Percentiles rank a stretch among this genome's conserved stretches.
phyloP scores from a whole-genome alignment of 495 filamentous ascomycete species.

The Aspergillus steynii region DNA sequence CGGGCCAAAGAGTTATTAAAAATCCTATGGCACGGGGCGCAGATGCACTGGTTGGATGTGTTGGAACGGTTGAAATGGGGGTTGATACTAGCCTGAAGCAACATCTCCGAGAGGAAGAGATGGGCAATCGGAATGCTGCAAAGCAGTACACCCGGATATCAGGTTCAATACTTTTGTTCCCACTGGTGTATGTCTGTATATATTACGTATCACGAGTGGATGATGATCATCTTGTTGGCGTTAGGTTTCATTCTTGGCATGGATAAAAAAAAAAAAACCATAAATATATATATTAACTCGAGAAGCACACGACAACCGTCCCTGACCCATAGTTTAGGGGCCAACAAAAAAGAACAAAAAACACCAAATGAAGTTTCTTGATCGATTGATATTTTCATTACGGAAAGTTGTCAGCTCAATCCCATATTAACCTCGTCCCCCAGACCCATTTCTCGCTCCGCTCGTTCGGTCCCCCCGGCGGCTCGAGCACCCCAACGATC shows the following conservation, averaged over 20 bases:
- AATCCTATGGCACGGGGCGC: slow-evolving; percentile 33
- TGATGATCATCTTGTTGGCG: not conserved
- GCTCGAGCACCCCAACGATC: slow-evolving; percentile 46
- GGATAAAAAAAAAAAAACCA: not conserved
- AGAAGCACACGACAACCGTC: no score
- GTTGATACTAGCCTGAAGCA: slow-evolving; percentile 34
- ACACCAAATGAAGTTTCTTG: not conserved
- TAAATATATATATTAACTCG: not conserved
- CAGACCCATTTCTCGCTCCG: slow-evolving; percentile 46
- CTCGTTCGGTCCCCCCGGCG: slow-evolving; percentile 41
- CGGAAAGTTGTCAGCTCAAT: slow-evolving; percentile 39
- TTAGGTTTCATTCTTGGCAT: not conserved
- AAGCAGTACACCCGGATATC: no score
- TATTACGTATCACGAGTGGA: not conserved
- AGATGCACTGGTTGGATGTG: slow-evolving; percentile 43
- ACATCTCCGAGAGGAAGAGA: not conserved
- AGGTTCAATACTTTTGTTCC: no score
- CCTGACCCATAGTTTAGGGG: no score
- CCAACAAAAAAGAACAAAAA: no score
- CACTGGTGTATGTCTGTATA: not conserved
- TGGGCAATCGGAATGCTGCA: no score
- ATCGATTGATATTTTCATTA: not conserved
- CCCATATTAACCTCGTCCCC: slow-evolving; percentile 58
- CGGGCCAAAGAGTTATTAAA: slow-evolving; percentile 42
- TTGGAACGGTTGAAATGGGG: slow-evolving; percentile 44